Evolutionary conservation across 257 asterid species (phyloP).

Genomic region (Cordia subcordata): DNA sequence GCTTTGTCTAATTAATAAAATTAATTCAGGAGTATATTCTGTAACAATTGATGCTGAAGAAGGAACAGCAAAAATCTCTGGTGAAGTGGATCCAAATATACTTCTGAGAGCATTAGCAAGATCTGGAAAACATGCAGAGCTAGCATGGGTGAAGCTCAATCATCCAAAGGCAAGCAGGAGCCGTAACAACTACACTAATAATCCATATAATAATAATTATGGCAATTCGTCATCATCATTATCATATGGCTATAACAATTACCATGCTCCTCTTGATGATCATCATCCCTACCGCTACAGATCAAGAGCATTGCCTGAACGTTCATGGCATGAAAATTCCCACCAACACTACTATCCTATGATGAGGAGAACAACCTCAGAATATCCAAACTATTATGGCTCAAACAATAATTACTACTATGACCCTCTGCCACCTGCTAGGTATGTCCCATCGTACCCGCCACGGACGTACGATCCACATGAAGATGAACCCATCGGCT

Average conservation of each 20-base stretch:
- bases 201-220: not conserved
- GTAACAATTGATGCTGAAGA: no score
- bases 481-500: slow-evolving; percentile 14
- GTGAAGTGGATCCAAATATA: not conserved
- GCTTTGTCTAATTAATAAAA: no score
- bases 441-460: slow-evolving; percentile 23
- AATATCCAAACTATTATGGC: not conserved
- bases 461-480: slow-evolving; percentile 16
- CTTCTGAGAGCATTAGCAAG: slow-evolving; percentile 28
- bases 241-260: slow-evolving; percentile 1
- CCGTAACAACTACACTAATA: not conserved
- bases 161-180: slow-evolving; percentile 24
- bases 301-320: slow-evolving; percentile 7
- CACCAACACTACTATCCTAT: not conserved
- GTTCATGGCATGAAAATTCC: not conserved
- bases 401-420: not conserved
- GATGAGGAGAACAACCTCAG: not conserved
- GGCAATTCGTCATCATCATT: not conserved
- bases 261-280: not conserved
- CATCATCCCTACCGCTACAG: not conserved
- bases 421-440: slow-evolving; percentile 8
- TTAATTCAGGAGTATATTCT: no score
- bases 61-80: no score
- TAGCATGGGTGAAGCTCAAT: slow-evolving; percentile 30
- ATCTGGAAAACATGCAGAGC: slow-evolving; percentile 36